These are phyloP conservation scores for Eutypella sp. DNA, from an alignment of 2,329 filamentous ascomycete genomes.

Conservation along the genomic window DNA sequence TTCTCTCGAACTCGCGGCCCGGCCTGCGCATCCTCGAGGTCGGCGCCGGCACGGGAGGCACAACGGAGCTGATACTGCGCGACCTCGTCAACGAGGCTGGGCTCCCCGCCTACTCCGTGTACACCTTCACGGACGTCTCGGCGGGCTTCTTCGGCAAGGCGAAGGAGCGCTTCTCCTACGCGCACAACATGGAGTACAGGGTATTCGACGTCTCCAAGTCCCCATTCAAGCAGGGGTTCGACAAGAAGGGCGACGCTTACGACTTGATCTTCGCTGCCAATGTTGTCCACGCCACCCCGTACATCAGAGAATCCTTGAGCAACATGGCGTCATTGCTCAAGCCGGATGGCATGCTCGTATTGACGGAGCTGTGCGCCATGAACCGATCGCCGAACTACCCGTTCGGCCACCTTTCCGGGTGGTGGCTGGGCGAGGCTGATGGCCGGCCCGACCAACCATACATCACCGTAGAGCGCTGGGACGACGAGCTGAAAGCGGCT, in stretches of 20 bases:
- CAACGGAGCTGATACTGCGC: conserved; percentile 20
- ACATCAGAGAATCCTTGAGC: conserved; percentile 14
- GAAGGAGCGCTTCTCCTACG: conserved; percentile 17
- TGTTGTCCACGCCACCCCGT: conserved; percentile 24
- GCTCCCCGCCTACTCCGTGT: conserved; percentile 14
- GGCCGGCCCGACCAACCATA: conserved; percentile 22
- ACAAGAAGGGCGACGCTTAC: conserved; percentile 15
- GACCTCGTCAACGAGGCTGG: conserved; percentile 14
- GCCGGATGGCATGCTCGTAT: conserved; percentile 25
- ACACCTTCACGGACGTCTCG: conserved; percentile 24
- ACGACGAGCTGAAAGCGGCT: conserved; percentile 17
- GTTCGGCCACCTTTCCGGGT: conserved; percentile 28
- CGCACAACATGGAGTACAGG: conserved; percentile 20
- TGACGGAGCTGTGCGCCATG: conserved; percentile 23
- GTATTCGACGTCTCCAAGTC: conserved; percentile 25
- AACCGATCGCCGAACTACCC: conserved; percentile 24
- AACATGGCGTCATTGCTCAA: conserved; percentile 23
- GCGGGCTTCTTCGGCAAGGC: conserved; percentile 24
- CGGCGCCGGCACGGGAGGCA: conserved; percentile 22
- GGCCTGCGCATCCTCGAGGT: conserved; percentile 19
- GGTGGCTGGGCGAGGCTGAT: conserved; percentile 32
- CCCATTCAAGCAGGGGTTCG: conserved; percentile 26
- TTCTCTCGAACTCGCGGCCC: conserved; percentile 8
- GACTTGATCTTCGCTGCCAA: conserved; percentile 26
- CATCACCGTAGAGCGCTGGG: conserved; percentile 23